Base-by-base conservation (phyloP, 768 basidiomycete species). In the Exsudoporus frostii region DNA sequence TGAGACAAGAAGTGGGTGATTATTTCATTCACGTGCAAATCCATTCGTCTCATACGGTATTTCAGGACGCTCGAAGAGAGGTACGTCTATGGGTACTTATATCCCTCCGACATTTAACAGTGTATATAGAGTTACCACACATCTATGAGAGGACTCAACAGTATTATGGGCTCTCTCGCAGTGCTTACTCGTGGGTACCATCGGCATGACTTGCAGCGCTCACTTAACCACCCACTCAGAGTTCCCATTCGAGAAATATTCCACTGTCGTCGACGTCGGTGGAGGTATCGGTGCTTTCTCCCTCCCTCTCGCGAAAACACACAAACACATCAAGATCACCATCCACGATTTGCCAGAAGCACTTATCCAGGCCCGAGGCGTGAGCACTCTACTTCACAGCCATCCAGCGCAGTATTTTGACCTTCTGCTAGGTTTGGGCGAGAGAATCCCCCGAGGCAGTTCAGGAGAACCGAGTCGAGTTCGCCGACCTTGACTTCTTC, bases 211-310 rank as follows among this genome's bases (percentile, higher is more conserved):
- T n/a, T 25, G 8, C 39, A 22, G 15, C 10, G 2, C 13, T 48
- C 9, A 13, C 10, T 42, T 55, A 1, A 53, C 13, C 13, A 5
- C 1, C 14, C 19, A 36, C 36, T n/a, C 22, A 73, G 73, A 57
- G 1, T 73, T 64, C 48, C 69, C 74, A 7, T 74, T 73, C 45
- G 53, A 51, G 10, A 57, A 57, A 24, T 61, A 62, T 42, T 63
- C 69, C 0, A 63, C 62, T 7, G 50, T 73, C 8, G 69, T 72
- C 22, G 73, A 74, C 45, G 61, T 74, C 4, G 73, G 71, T 10
- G 72, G 72, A 39, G 65, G 72, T 7, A 62, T 70, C 17, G 73
- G 73, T 9, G 55, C 64, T 11, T 64, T 67, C 29, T 60, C 67
- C 20, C 49, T 75, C 15, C 61, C 65, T 3, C 61, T 75, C 3